A percentile compares a stretch with the other conserved stretches of the same genome.
Conservation (phyloP, 441 rosid species). For the Populus hybrid region DNA sequence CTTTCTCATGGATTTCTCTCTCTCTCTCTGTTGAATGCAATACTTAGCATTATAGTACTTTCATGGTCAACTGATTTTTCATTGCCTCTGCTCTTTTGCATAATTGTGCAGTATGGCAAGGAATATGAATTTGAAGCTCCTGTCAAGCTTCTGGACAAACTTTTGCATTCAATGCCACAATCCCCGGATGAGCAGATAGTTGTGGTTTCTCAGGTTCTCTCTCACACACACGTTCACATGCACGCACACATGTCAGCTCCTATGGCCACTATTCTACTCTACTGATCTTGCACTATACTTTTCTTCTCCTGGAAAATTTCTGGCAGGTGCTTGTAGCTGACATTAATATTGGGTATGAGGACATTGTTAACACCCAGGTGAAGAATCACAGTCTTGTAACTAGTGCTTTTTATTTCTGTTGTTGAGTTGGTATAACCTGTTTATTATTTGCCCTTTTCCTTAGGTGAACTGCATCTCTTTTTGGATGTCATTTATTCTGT, state of each 20-base stretch:
- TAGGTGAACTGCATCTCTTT: background rate
- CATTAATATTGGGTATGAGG: conserved; percentile 91
- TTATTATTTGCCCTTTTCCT: background rate
- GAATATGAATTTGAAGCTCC: conserved; percentile 90
- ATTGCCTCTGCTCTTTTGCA: background rate
- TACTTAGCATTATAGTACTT: background rate
- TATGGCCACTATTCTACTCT: background rate
- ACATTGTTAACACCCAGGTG: conserved; percentile 91
- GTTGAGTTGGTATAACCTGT: background rate
- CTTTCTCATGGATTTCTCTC: background rate
- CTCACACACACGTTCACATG: background rate
- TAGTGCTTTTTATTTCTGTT: background rate
- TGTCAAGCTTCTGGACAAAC: conserved; percentile 84
- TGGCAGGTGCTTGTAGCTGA: conserved; percentile 89
- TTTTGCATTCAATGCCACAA: conserved; percentile 75
- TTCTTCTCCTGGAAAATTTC: conserved; percentile 10
- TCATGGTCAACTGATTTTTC: background rate
- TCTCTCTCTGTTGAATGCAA: background rate
- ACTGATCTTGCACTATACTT: background rate
- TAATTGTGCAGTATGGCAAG: conserved; percentile 70
- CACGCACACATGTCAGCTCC: background rate
- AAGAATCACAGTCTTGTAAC: background rate
- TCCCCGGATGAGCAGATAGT: conserved; percentile 82
- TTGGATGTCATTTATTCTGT: background rate
- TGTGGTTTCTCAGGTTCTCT: conserved; percentile 79